These are phyloP conservation scores for Xylaria curta DNA, from an alignment of 495 filamentous ascomycete genomes.

Conservation along the genomic window DNA sequence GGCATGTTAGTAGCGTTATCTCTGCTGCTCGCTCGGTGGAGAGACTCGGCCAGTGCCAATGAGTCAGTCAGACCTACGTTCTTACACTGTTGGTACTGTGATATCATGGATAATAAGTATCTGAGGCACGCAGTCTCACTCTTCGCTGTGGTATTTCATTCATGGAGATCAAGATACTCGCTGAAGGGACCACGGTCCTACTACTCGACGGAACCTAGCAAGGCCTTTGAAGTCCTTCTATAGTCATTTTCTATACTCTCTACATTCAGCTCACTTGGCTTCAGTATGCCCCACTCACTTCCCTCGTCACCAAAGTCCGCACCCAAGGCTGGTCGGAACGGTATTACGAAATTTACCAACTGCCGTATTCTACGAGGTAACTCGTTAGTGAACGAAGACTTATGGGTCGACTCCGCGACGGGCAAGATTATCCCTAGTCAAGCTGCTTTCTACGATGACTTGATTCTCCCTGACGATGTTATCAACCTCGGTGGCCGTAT, in stretches of 20 bases:
- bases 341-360: conserved; percentile 85
- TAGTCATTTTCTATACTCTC: conserved; percentile 6
- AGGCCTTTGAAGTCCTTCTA: conserved; percentile 10
- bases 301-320: conserved; percentile 43
- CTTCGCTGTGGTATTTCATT: conserved; percentile 30
- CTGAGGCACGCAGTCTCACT: conserved; percentile 29
- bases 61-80: neutral
- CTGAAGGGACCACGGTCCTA: conserved; percentile 36
- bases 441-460: conserved; percentile 74
- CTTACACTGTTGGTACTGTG: conserved; percentile 24
- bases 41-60: conserved; percentile 21
- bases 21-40: conserved; percentile 21
- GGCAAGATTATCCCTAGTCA: conserved; percentile 80
- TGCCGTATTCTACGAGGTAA: conserved; percentile 71
- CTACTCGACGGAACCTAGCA: conserved; percentile 41
- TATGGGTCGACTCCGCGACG: conserved; percentile 77
- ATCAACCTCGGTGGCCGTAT: conserved; percentile 81
- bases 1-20: conserved; percentile 27
- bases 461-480: conserved; percentile 62
- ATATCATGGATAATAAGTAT: conserved; percentile 41
- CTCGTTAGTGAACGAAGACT: conserved; percentile 69
- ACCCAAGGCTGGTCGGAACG: conserved; percentile 42
- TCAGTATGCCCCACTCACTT: conserved; percentile 42
- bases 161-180: conserved; percentile 38
- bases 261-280: conserved; percentile 1